Base-by-base conservation (phyloP, 345 rosid species). In the Nasturtium officinale region DNA sequence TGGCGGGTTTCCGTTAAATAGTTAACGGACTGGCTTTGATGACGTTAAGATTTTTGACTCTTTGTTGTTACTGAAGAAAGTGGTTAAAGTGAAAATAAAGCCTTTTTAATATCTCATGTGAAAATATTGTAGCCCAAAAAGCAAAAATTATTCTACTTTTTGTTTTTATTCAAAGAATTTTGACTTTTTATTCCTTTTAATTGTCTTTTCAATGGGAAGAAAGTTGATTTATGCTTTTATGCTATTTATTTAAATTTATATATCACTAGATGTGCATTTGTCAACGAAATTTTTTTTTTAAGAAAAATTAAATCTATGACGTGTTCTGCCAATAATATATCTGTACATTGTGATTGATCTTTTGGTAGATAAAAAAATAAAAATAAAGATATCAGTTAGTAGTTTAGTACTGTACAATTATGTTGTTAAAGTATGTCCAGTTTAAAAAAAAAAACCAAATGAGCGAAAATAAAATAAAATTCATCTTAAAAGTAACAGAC, bases 1-100 rank as follows among this genome's bases (percentile, higher is more conserved):
- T 37, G 64, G 47, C 64, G 64, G 64, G 37, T 59, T 59, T 21
- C 55, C 55, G 55, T 50, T 21, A 50, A 21, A 20, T 20, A 21
- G 18, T 43, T 50, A 50, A 21, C 28, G 28, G 28, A 50, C 13
- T 23, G 28, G 28, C 5, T 20, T 50, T 23, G 26, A 50, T 50
- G 28, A 50, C 55, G 55, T 43, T 43, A 43, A 43, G 18, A 43
- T 43, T 38, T 38, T 38, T 38, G 45, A 38, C 45, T 38, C 12
- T 38, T 38, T 12, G 3, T 38, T 12, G 3, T 38, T 38, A 12
- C 6, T 13, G 69, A 30, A 33, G 6, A 47, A 64, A 12, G 16
- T 40, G 2, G 45, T 40, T 40, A 64, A 64, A n/a, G 7, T 5
- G 6, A 1, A 48, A 38, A 38, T 17, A 40, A 37, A 3, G 16